Percentiles rank a stretch among this genome's conserved stretches.
Evolutionary conservation across 2,329 filamentous ascomycete species (phyloP).

Genomic region (Clonostachys rhizophaga): DNA sequence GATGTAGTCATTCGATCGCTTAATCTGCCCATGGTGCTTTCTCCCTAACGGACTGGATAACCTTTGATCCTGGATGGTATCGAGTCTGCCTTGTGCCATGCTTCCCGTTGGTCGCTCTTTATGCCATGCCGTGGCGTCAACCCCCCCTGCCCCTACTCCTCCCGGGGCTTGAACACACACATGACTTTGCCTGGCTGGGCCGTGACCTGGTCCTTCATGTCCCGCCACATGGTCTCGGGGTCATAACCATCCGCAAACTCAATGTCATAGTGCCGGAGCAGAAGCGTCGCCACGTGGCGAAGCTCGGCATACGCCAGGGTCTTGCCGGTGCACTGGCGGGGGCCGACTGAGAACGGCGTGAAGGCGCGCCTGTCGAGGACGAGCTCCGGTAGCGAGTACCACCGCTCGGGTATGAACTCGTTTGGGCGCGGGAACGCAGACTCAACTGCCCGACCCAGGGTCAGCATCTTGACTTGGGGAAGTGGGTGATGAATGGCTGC

Average conservation of each 20-base stretch:
- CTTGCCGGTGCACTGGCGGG: conserved; percentile 3
- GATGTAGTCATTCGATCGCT: too few species aligned
- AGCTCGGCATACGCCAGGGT: conserved; percentile 1
- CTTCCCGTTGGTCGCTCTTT: too few species aligned
- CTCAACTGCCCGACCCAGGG: neutral
- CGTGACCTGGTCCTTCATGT: conserved; percentile 1
- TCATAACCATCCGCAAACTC: neutral
- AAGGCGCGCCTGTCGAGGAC: conserved; percentile 6
- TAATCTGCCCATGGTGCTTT: too few species aligned
- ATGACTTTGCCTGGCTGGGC: neutral
- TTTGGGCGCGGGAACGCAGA: neutral
- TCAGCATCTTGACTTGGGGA: too few species aligned
- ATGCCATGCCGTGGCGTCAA: too few species aligned
- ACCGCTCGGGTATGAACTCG: conserved; percentile 9
- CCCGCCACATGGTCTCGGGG: neutral
- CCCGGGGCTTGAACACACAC: neutral
- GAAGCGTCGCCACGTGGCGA: neutral
- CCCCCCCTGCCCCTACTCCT: neutral
- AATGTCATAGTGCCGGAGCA: neutral
- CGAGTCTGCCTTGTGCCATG: too few species aligned
- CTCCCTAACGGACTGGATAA: too few species aligned
- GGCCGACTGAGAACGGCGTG: neutral
- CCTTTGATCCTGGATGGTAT: too few species aligned
- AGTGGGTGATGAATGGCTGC: too few species aligned
- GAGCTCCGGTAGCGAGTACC: conserved; percentile 7